phyloP scores from a whole-genome alignment of 2,329 filamentous ascomycete species.

The Xylariaceae sp. region DNA sequence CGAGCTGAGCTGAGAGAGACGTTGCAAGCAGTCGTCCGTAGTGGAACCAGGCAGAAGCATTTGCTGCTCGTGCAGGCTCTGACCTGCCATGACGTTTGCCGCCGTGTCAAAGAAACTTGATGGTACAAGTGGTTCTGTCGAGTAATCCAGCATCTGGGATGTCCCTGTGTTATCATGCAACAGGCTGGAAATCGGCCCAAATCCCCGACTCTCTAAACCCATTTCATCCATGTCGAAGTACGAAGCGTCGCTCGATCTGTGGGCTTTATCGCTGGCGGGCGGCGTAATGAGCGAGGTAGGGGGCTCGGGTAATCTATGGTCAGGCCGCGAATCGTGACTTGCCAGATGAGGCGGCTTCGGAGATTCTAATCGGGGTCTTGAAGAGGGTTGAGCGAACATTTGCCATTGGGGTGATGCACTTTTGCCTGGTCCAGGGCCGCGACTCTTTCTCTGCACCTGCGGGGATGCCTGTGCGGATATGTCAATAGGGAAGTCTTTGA shows the following conservation, averaged over 20 bases:
- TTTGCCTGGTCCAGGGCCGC: slow-evolving; percentile 1
- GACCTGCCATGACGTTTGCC: not conserved
- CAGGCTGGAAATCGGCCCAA: not conserved
- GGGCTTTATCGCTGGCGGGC: slow-evolving; percentile 5
- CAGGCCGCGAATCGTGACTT: not conserved
- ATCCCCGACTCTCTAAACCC: slow-evolving; percentile 3
- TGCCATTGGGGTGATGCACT: slow-evolving; percentile 4
- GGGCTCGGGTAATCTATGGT: not conserved
- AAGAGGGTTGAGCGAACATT: not conserved
- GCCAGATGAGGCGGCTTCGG: not conserved
- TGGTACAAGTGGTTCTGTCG: not conserved
- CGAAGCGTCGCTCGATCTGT: not conserved
- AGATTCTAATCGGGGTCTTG: not conserved
- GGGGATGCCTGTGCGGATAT: slow-evolving; percentile 1
- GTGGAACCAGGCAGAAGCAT: not conserved
- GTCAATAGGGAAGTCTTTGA: no score
- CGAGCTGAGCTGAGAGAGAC: slow-evolving; percentile 8
- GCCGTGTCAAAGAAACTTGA: no score
- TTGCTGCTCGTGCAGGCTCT: slow-evolving; percentile 2
- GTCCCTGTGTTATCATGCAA: slow-evolving; percentile 4
- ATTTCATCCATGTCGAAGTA: slow-evolving; percentile 4
- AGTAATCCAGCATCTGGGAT: slow-evolving; percentile 6
- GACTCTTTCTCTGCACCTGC: not conserved
- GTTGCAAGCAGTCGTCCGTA: slow-evolving; percentile 7
- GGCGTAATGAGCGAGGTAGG: not conserved